These are phyloP conservation scores for Diutina neorugosa DNA, from an alignment of 1,139 yeast genomes.

Conservation along the genomic window DNA sequence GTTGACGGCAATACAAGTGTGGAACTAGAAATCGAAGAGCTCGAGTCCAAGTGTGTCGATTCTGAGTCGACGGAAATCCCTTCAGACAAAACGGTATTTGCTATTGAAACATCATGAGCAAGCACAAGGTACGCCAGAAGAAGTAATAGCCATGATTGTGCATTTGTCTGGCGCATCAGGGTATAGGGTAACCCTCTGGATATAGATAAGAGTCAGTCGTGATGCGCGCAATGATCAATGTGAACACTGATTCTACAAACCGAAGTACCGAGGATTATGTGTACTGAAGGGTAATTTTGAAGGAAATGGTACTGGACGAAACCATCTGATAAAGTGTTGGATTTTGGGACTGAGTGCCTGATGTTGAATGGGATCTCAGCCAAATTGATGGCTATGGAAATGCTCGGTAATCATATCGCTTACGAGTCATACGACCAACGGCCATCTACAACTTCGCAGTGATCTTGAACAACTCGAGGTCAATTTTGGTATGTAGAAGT, in stretches of 20 bases:
- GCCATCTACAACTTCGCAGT: slow-evolving; percentile 21
- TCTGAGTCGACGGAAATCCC: background rate
- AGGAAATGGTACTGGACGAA: too few relatives aligned
- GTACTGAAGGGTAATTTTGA: too few relatives aligned
- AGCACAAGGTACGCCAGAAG: background rate
- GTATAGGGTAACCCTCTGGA: background rate
- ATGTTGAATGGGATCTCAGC: too few relatives aligned
- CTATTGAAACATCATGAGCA: background rate
- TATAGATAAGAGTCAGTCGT: too few relatives aligned
- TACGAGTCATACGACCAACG: too few relatives aligned
- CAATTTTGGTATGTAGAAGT: background rate
- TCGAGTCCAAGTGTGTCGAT: background rate
- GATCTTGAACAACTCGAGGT: slow-evolving; percentile 11
- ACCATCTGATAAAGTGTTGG: too few relatives aligned
- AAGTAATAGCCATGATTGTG: background rate
- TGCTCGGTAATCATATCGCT: too few relatives aligned
- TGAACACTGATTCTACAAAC: too few relatives aligned
- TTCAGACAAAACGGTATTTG: background rate
- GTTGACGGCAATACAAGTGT: background rate
- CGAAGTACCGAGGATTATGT: too few relatives aligned
- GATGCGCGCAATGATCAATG: background rate
- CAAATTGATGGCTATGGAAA: too few relatives aligned
- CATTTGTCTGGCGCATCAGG: background rate
- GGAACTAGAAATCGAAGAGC: background rate
- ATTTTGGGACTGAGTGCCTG: too few relatives aligned